A percentile compares a stretch with the other conserved stretches of the same genome.
phyloP scores from a whole-genome alignment of 2,329 filamentous ascomycete species.

The Fusarium sp. region DNA sequence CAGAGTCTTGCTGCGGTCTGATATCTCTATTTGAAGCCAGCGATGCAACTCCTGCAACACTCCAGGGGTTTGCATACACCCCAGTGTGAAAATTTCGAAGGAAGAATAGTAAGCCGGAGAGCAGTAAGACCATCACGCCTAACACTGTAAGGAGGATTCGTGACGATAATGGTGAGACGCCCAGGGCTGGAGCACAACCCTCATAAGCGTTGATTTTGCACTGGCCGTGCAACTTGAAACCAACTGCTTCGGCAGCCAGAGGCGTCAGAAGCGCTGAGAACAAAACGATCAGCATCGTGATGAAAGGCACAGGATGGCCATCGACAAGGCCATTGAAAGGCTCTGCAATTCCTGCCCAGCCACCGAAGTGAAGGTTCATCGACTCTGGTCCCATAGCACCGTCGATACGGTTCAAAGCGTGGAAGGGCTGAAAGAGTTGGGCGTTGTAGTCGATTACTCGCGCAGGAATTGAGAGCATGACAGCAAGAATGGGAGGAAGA shows the following conservation, averaged over 20 bases:
- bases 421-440: conserved; percentile 56
- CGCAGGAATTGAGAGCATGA: conserved; percentile 52
- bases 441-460: conserved; percentile 55
- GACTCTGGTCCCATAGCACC: conserved; percentile 53
- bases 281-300: conserved; percentile 39
- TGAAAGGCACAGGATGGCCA: conserved; percentile 40
- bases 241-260: conserved; percentile 37
- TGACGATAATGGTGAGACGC: conserved; percentile 31
- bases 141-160: conserved; percentile 32
- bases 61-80: conserved; percentile 46
- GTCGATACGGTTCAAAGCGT: conserved; percentile 49
- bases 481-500: conserved; percentile 51
- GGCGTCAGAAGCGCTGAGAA: conserved; percentile 34
- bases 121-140: conserved; percentile 27
- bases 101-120: conserved; percentile 31
- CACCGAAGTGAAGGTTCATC: conserved; percentile 53
- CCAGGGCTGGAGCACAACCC: conserved; percentile 37
- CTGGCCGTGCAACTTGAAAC: conserved; percentile 39
- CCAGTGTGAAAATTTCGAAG: conserved; percentile 37
- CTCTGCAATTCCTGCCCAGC: conserved; percentile 47
- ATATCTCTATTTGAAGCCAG: conserved; percentile 37
- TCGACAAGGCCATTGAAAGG: conserved; percentile 46
- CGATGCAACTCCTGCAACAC: conserved; percentile 36
- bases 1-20: conserved; percentile 30
- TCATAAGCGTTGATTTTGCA: conserved; percentile 30